Evolutionary conservation across 192 early-diverging fungal species (phyloP), one percentile per base, ranked within the genome.

Genomic region (Podochytrium sp.): DNA sequence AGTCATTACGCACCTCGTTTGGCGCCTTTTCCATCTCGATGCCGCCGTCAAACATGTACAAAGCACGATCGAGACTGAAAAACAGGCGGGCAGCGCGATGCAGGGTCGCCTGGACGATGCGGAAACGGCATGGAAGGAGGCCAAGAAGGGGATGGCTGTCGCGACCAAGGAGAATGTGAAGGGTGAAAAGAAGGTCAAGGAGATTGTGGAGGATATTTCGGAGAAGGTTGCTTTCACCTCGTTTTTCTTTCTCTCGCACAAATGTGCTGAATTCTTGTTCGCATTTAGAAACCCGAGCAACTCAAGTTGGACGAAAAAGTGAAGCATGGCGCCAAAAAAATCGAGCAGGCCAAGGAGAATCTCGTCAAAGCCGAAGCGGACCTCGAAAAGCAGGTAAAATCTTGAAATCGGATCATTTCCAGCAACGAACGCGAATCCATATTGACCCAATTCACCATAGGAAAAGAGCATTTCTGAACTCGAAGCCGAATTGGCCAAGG

Each of bases 11-110:
- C 91, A 92, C 65, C 82, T 95, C 65, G 81, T 98, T 37, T 96
- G 95, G 94, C 93, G 93, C 68, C 85, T 98, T 40, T 99, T 89
- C 82, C 94, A 97, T 65, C 83, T 96, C 34, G 93, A 98, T 56
- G 62, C 83, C 34, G 86, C 90, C 32, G 87, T 90, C 20, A 78
- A 85, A 39, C 65, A 74, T 2, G 82, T 90, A n/a, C 84, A 90
- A 47, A 71, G 79, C 20, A 87, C 87, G 27, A 87, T 93, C 5
- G 83, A 85, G 20, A 66, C 76, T 2, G 84, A 91, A 50, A 81
- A 90, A 40, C 52, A 39, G 29, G 55, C 33, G 30, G 49, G 40
- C 6, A 50, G 35, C 3, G 76, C 0, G 78, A 76, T 34, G 62
- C 71, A 1, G 75, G 78, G 47, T 78, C 85, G 23, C 75, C 30